phyloP scores from a whole-genome alignment of 2,329 filamentous ascomycete species.

The Tricladium varicosporioides region DNA sequence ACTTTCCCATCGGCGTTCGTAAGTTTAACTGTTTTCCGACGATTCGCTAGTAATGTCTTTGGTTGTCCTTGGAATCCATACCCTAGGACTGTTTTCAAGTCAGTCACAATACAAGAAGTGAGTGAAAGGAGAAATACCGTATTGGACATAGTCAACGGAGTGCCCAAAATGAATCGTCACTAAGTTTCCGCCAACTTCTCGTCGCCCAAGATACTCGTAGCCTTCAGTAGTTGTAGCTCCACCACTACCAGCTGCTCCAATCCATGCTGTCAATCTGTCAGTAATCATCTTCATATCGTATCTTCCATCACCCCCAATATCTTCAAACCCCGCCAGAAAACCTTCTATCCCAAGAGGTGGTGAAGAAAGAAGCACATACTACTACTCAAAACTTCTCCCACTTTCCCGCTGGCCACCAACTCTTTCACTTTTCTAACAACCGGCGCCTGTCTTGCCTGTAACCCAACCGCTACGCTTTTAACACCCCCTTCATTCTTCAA shows the following conservation, averaged over 20 bases:
- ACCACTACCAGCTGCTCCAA: constrained; percentile 3
- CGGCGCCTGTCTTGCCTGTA: constrained; percentile 50
- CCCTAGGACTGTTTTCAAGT: constrained; percentile 16
- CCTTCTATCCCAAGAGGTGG: too few species aligned
- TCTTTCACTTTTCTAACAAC: constrained; percentile 43
- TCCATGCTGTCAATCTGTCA: too few species aligned
- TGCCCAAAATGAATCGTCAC: constrained; percentile 32
- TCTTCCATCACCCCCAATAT: too few species aligned
- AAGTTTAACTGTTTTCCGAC: constrained; percentile 9
- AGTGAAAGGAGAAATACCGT: constrained; percentile 8
- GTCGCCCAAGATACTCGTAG: constrained; percentile 47
- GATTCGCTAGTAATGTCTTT: constrained; percentile 17
- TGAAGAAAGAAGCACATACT: too few species aligned
- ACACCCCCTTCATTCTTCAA: constrained; percentile 41
- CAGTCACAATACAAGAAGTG: neutral
- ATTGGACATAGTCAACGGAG: constrained; percentile 42
- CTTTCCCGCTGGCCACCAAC: constrained; percentile 42
- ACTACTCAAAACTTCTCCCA: constrained; percentile 52
- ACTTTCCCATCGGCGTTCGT: constrained; percentile 5
- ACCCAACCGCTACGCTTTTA: constrained; percentile 41
- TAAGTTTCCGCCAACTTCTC: constrained; percentile 40
- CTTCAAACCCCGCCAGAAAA: too few species aligned
- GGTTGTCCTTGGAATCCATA: constrained; percentile 15
- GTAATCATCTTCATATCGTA: too few species aligned
- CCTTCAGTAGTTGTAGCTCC: constrained; percentile 17